Evolutionary conservation across 2,329 filamentous ascomycete species (phyloP).

Genomic region (Lecanicillium sp.): DNA sequence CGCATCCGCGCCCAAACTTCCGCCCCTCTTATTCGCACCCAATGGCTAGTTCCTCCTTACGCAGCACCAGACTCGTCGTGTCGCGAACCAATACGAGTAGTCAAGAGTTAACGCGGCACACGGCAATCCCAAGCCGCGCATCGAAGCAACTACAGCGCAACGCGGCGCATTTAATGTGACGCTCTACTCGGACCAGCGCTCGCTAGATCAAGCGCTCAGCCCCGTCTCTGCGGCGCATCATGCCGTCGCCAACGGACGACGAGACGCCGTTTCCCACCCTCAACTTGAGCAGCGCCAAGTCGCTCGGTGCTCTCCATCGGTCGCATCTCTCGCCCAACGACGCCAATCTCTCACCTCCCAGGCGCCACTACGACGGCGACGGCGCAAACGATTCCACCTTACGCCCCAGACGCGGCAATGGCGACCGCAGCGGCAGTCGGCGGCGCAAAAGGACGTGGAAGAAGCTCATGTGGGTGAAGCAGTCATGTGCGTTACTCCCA

Average conservation of each 20-base stretch:
- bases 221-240: slow-evolving; percentile 8
- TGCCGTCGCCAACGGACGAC: slow-evolving; percentile 31
- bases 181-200: no score
- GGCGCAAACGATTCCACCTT: slow-evolving; percentile 21
- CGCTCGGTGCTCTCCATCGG: slow-evolving; percentile 30
- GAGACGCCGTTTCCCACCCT: slow-evolving; percentile 28
- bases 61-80: no score
- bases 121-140: no score
- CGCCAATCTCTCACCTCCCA: slow-evolving; percentile 65
- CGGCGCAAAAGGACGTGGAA: slow-evolving; percentile 74
- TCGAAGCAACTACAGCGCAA: no score
- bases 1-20: no score
- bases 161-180: no score
- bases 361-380: slow-evolving; percentile 37
- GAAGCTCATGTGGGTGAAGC: slow-evolving; percentile 96
- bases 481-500: slow-evolving; percentile 59
- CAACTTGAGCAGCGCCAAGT: slow-evolving; percentile 11
- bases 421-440: slow-evolving; percentile 57
- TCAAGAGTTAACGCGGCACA: no score
- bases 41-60: no score
- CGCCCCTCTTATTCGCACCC: no score
- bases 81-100: no score
- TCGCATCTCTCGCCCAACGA: slow-evolving; percentile 76
- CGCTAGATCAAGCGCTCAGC: no score
- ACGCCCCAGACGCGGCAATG: slow-evolving; percentile 37